Conservation (phyloP, 192 early-diverging fungal species). For the Backusella sp. region DNA sequence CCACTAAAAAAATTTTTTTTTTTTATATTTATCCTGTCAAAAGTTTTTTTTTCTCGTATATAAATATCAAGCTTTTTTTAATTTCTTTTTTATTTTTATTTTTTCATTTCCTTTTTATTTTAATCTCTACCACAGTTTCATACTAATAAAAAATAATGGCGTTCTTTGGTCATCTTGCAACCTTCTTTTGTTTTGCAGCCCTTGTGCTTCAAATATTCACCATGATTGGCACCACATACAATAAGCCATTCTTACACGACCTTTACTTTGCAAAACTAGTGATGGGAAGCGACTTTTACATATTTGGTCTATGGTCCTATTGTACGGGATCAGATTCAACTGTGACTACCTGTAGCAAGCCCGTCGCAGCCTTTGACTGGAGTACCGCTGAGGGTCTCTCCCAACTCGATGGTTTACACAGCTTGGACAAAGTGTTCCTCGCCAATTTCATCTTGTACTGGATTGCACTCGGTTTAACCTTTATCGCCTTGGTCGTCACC, state of each 20-base stretch:
- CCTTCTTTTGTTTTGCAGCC: constrained; percentile 28
- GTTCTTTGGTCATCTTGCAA: constrained; percentile 26
- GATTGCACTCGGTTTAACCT: constrained; percentile 27
- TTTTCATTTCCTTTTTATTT: neutral
- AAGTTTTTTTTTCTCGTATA: neutral
- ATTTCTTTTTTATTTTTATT: neutral
- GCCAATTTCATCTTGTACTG: constrained; percentile 31
- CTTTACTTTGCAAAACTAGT: constrained; percentile 23
- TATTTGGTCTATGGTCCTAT: constrained; percentile 29
- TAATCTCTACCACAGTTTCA: neutral
- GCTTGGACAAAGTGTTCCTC: constrained; percentile 17
- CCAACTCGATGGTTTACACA: neutral
- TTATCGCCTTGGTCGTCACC: constrained; percentile 25
- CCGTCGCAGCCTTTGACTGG: constrained; percentile 27
- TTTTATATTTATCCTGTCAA: neutral
- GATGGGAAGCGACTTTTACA: neutral
- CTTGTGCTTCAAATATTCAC: constrained; percentile 30
- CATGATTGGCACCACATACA: constrained; percentile 21
- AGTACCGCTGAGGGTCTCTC: constrained; percentile 15
- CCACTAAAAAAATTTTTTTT: neutral
- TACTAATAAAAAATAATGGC: constrained; percentile 9
- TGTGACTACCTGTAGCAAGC: constrained; percentile 14
- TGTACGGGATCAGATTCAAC: constrained; percentile 8
- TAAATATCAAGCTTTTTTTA: neutral
- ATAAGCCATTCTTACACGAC: constrained; percentile 23